These are phyloP conservation scores for Bruguiera gymnorhiza DNA, from an alignment of 345 rosid species.

Conservation along the genomic window DNA sequence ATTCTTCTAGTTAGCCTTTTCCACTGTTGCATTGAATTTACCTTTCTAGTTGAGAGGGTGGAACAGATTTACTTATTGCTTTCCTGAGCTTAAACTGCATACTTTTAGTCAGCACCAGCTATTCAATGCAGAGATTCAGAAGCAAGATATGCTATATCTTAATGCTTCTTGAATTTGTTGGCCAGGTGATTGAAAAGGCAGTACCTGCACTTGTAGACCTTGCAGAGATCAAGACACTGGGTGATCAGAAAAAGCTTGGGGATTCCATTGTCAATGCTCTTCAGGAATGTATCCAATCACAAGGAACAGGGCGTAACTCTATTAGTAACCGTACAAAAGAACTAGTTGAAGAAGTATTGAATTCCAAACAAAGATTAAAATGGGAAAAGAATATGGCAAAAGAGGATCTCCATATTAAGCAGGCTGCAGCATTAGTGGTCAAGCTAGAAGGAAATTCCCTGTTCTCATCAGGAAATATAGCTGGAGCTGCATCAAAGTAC, in stretches of 20 bases:
- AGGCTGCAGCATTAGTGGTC: conserved; percentile 88
- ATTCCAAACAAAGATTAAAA: conserved; percentile 66
- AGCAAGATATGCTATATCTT: neutral
- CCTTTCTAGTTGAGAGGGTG: no score
- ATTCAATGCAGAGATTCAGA: neutral
- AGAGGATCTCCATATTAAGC: conserved; percentile 96
- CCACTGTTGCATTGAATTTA: no score
- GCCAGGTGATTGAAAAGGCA: conserved; percentile 65
- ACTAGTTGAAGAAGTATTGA: conserved; percentile 67
- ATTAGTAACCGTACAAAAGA: conserved; percentile 58
- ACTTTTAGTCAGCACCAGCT: neutral
- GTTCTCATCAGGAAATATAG: conserved; percentile 86
- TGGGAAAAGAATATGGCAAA: conserved; percentile 96
- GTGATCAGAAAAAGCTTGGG: conserved; percentile 93
- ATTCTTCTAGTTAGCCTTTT: no score
- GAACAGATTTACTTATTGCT: no score
- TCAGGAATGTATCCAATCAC: conserved; percentile 70
- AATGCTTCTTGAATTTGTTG: conserved; percentile 9
- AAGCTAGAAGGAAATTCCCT: conserved; percentile 98
- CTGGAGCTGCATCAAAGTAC: conserved; percentile 85
- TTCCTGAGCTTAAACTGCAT: no score
- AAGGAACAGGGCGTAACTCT: conserved; percentile 45
- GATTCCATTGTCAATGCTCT: conserved; percentile 75
- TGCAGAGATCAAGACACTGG: conserved; percentile 70
- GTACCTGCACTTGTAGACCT: conserved; percentile 87